Evolutionary conservation across 257 asterid genomes (phyloP), one percentile per base, ranked within the genome.

Genomic region (Solanum paucissectum): DNA sequence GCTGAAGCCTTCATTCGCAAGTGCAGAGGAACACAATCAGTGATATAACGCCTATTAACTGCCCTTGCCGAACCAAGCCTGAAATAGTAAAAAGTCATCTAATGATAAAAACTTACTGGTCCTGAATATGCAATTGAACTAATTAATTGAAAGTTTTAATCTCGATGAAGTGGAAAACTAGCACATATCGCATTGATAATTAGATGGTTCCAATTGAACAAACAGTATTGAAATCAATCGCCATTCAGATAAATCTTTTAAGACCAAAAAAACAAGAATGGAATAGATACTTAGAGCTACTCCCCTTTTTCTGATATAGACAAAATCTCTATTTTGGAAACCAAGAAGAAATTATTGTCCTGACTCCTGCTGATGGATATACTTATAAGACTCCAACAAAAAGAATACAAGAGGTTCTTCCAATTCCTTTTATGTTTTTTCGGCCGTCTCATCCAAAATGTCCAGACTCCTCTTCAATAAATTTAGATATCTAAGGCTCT

Each of bases 51-150:
- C 69, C 99, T 93, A 84, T 97, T 97, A 69, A 97, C 98, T 58
- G 99, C 99, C 90, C 99, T 93, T 36, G 99, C 99, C 5, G 99
- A 97, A 90, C 99, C 99, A 83, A 97, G 91, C 87, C 99, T 97
- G 94, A 93, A 93, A 87, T 79, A 44, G 84, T 79, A 87, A 60
- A 83, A 86, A 34, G 32, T 32, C 71, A 91, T 18, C 75, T 38
- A 40, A 87, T 44, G 85, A 27, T 37, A 29, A 83, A 34, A 3
- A 44, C 58, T 46, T 79, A 21, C 66, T 25, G 36, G 66, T 79
- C 62, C 25, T 44, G 66, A 79, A 27, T 42, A 44, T 42, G 64
- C 12, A 44, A 27, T 79, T 46, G 38, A 79, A 44, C n/a, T 42
- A n/a, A n/a, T 40, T 77, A 77, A 42, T 42, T 73, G 81, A 20